These are phyloP conservation scores for Didymella lethalis DNA, from an alignment of 2,329 filamentous ascomycete species.

Conservation along the genomic window DNA sequence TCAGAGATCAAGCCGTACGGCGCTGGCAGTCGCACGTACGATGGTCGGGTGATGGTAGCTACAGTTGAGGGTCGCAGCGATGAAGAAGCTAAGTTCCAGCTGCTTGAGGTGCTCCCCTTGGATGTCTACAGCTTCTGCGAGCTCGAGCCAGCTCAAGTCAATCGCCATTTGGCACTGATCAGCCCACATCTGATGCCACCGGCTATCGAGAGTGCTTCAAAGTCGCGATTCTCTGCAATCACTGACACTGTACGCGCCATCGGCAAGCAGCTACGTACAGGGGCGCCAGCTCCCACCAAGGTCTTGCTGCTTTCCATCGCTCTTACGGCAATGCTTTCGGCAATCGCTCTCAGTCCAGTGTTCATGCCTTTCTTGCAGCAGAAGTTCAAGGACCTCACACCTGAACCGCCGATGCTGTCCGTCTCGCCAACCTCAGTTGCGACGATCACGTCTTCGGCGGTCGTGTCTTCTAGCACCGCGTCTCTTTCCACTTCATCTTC, in stretches of 20 bases:
- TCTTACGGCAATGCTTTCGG: conserved; percentile 30
- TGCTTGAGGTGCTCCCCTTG: conserved; percentile 45
- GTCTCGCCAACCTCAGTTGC: conserved; percentile 3
- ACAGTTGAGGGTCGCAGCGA: conserved; percentile 43
- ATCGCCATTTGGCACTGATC: conserved; percentile 49
- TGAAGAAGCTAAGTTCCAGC: conserved; percentile 31
- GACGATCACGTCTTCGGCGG: conserved; percentile 8
- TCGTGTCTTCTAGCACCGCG: conserved; percentile 9
- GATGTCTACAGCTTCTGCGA: conserved; percentile 44
- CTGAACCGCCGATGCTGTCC: conserved; percentile 12
- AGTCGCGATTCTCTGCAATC: conserved; percentile 10
- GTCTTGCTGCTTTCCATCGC: conserved; percentile 23
- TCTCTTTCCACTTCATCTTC: conserved; percentile 5
- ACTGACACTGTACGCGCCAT: conserved; percentile 15
- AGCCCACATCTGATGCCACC: conserved; percentile 33
- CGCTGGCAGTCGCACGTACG: conserved; percentile 29
- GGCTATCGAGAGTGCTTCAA: conserved; percentile 5
- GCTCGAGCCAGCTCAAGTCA: conserved; percentile 48
- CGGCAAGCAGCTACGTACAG: conserved; percentile 23
- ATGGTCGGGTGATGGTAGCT: conserved; percentile 36
- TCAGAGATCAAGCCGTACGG: conserved; percentile 40
- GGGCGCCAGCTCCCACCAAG: conserved; percentile 8
- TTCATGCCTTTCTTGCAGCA: conserved; percentile 23
- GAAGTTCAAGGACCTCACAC: conserved; percentile 13
- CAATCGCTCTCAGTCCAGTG: conserved; percentile 25